phyloP scores from a whole-genome alignment of 2,329 filamentous ascomycete species.

The Diaporthe humulicola region DNA sequence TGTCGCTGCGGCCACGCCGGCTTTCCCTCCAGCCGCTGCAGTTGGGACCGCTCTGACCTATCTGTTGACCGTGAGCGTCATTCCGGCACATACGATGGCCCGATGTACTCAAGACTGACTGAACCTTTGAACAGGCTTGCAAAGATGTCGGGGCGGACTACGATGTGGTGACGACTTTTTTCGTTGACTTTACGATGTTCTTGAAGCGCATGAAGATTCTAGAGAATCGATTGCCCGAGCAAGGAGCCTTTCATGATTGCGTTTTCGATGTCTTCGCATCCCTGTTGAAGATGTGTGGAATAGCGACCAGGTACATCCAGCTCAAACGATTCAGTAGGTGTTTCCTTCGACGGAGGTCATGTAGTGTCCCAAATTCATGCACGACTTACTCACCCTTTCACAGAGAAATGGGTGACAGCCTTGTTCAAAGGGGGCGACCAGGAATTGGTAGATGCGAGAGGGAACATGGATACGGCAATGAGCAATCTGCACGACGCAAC shows the following conservation, averaged over 20 bases:
- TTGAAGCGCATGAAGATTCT: slow-evolving; percentile 12
- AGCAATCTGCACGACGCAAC: background rate
- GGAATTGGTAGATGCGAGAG: background rate
- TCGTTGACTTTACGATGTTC: slow-evolving; percentile 18
- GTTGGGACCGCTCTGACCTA: slow-evolving; percentile 2
- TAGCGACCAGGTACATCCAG: slow-evolving; percentile 52
- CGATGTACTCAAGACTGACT: background rate
- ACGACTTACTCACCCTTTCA: background rate
- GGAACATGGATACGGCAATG: background rate
- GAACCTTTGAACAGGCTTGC: background rate
- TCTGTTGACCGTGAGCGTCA: background rate
- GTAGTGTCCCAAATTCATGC: too few species aligned
- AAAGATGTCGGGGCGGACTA: slow-evolving; percentile 16
- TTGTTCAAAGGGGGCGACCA: slow-evolving; percentile 7
- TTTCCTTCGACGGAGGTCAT: too few species aligned
- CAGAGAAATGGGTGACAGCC: slow-evolving; percentile 3
- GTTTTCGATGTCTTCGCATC: slow-evolving; percentile 54
- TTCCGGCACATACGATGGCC: background rate
- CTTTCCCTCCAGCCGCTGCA: slow-evolving; percentile 6
- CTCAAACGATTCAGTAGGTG: slow-evolving; percentile 48
- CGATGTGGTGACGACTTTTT: slow-evolving; percentile 10
- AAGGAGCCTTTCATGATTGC: slow-evolving; percentile 49
- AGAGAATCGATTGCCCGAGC: slow-evolving; percentile 47
- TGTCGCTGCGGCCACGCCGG: slow-evolving; percentile 5
- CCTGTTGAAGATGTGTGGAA: slow-evolving; percentile 49